Conservation (phyloP, 371 early-diverging fungal species). For the Cokeromyces recurvatus region DNA sequence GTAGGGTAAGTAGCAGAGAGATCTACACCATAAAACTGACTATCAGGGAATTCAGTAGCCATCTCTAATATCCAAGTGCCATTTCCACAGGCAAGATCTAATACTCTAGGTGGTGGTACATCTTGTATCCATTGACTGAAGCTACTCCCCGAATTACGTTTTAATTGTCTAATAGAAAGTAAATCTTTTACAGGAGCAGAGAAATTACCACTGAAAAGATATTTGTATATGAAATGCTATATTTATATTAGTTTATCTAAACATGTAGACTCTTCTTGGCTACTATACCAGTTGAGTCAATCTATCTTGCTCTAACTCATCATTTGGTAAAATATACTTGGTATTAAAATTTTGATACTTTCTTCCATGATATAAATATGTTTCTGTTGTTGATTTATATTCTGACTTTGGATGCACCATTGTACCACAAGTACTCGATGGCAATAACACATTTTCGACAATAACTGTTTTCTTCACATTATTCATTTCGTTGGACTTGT, state of each 20-base stretch:
- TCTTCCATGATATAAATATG: background rate
- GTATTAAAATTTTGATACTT: background rate
- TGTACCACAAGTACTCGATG: no score
- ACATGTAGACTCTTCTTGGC: no score
- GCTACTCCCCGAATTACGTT: conserved; percentile 5
- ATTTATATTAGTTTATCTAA: no score
- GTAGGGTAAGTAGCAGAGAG: conserved; percentile 43
- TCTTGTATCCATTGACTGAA: background rate
- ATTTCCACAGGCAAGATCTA: conserved; percentile 43
- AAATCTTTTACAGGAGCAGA: conserved; percentile 37
- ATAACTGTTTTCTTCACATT: no score
- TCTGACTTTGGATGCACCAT: no score
- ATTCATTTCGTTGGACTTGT: no score
- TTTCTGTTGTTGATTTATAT: no score
- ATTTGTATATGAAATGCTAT: conserved; percentile 41
- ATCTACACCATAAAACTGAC: conserved; percentile 49
- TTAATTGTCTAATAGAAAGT: conserved; percentile 12
- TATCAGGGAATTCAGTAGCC: conserved; percentile 50
- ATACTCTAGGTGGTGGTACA: conserved; percentile 17
- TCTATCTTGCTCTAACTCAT: conserved; percentile 35
- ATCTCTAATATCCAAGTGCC: conserved; percentile 51
- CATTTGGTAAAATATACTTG: conserved; percentile 17
- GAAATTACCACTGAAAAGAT: conserved; percentile 31
- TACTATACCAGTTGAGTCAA: conserved; percentile 22
- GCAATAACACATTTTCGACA: no score